These are phyloP conservation scores for Phlyctochytrium arcticum DNA, from an alignment of 192 early-diverging fungal genomes.

Conservation along the genomic window DNA sequence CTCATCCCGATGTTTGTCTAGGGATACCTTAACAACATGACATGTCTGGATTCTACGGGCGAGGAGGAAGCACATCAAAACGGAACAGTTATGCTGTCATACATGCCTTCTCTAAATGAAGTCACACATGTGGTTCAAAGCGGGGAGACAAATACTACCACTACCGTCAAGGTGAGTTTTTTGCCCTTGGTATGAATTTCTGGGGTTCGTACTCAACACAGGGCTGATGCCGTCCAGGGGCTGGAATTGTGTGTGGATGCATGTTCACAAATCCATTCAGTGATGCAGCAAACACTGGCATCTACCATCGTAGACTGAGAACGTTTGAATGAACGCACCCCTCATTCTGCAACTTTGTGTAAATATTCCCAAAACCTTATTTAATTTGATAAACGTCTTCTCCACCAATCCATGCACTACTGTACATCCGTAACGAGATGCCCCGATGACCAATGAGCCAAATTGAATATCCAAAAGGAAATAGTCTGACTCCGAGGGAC, in stretches of 20 bases:
- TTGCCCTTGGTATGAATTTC: background rate
- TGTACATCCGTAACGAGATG: too few relatives aligned
- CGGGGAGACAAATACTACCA: slow-evolving; percentile 52
- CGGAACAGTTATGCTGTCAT: slow-evolving; percentile 64
- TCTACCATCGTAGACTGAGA: too few relatives aligned
- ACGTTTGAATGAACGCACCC: too few relatives aligned
- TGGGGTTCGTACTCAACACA: background rate
- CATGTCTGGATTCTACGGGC: slow-evolving; percentile 37
- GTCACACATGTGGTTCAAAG: slow-evolving; percentile 74
- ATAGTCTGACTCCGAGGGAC: too few relatives aligned
- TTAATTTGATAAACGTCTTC: too few relatives aligned
- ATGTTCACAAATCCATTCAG: slow-evolving; percentile 67
- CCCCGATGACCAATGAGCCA: too few relatives aligned
- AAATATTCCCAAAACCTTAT: too few relatives aligned
- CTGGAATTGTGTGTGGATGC: slow-evolving; percentile 73
- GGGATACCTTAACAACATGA: slow-evolving; percentile 21
- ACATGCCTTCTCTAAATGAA: slow-evolving; percentile 77
- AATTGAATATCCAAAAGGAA: too few relatives aligned
- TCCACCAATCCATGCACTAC: too few relatives aligned
- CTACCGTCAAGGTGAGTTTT: slow-evolving; percentile 47
- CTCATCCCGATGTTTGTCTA: background rate
- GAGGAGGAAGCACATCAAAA: slow-evolving; percentile 56
- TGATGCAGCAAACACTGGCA: slow-evolving; percentile 59
- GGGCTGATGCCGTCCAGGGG: slow-evolving; percentile 38
- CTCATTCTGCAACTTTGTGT: too few relatives aligned